phyloP scores from a whole-genome alignment of 495 filamentous ascomycete species.

The Neurospora tetraspora region DNA sequence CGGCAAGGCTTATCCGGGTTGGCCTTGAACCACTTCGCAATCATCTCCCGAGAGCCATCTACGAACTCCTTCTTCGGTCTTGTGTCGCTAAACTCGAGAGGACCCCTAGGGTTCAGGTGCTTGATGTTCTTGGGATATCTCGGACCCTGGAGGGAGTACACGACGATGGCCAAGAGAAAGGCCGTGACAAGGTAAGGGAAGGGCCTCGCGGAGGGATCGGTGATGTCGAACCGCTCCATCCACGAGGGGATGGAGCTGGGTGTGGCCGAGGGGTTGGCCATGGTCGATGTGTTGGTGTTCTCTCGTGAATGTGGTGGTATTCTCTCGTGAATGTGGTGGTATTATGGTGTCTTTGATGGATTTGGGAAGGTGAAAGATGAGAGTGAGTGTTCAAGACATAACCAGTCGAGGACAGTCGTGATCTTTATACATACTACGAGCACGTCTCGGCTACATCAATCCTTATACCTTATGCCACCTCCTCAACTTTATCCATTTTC shows the following conservation, averaged over 20 bases:
- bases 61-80: conserved; percentile 10
- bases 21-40: conserved; percentile 7
- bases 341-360: neutral
- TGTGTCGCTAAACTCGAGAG: conserved; percentile 8
- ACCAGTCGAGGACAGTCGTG: neutral
- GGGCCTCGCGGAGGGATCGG: neutral
- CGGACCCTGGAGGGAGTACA: neutral
- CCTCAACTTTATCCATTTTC: too few species aligned
- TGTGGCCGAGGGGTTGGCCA: neutral
- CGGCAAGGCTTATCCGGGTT: conserved; percentile 16
- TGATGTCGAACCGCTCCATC: neutral
- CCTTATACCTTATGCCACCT: too few species aligned
- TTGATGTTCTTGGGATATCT: neutral
- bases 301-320: neutral
- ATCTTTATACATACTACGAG: neutral
- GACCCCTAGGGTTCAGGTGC: conserved; percentile 8
- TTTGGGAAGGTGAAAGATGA: neutral
- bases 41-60: neutral
- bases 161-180: neutral
- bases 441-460: neutral
- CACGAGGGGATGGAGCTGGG: neutral
- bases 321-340: neutral
- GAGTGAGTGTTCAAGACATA: neutral
- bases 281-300: neutral
- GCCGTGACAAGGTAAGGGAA: conserved; percentile 2